Evolutionary conservation across 2,329 filamentous ascomycete species (phyloP).

Genomic region (Trichoderma breve): DNA sequence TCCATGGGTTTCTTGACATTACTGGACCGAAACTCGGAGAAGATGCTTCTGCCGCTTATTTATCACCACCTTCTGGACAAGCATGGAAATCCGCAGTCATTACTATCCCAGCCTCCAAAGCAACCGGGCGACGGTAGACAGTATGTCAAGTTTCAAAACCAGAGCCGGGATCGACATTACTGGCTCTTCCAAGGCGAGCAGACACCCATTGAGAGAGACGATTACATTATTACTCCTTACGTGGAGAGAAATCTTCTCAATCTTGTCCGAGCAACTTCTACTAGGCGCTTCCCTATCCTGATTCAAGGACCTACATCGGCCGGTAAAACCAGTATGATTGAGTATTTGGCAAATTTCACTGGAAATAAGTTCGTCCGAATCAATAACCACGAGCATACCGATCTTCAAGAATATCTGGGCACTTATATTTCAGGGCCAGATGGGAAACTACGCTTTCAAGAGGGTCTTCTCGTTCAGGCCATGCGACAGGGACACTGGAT

Average conservation of each 20-base stretch:
- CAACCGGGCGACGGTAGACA: conserved; percentile 71
- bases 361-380: conserved; percentile 97
- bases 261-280: conserved; percentile 88
- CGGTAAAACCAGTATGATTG: conserved; percentile 99
- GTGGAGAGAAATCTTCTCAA: conserved; percentile 95
- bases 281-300: conserved; percentile 85
- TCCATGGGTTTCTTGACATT: conserved; percentile 97
- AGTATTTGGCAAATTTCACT: conserved; percentile 93
- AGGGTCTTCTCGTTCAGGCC: conserved; percentile 89
- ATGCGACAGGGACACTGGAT: conserved; percentile 96
- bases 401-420: conserved; percentile 95
- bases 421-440: conserved; percentile 86
- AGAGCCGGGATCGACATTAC: conserved; percentile 68
- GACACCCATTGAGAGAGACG: conserved; percentile 65
- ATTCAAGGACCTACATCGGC: conserved; percentile 96
- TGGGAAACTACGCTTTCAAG: conserved; percentile 85
- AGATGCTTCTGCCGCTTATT: conserved; percentile 74
- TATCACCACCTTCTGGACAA: conserved; percentile 74
- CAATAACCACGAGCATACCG: conserved; percentile 99
- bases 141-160: conserved; percentile 76
- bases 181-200: conserved; percentile 78
- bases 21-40: conserved; percentile 77
- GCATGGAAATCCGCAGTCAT: conserved; percentile 63
- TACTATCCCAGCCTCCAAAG: conserved; percentile 75
- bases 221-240: conserved; percentile 96